Evolutionary conservation across 1,284 basidiomycete species (phyloP), one percentile per base, ranked within the genome.

Genomic region (Cutaneotrichosporon spelunceum): DNA sequence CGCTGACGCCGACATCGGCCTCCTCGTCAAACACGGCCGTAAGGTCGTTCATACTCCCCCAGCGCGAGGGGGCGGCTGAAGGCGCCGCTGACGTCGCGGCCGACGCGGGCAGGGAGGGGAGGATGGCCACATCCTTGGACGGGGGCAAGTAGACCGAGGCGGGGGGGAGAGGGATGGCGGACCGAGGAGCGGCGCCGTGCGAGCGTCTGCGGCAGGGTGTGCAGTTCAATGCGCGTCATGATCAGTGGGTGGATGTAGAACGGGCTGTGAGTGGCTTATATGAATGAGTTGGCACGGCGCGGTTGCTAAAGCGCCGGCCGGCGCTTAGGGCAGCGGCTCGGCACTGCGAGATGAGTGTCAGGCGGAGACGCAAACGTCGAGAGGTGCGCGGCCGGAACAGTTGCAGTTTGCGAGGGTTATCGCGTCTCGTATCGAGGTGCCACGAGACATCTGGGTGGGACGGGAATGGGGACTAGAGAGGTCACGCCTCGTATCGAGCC

Each of bases 101-200:
- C n/a, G 39, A 56, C 16, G 54, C 42, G 19, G 39, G 54, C 6
- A 53, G 52, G n/a, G 52, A 54, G 42, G 55, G 33, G 42, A 48
- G 55, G 42, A 11, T n/a, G 4, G 10, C 21, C 13, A 45, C 30
- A 39, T 59, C 57, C 30, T 44, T 34, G 14, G 49, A 53, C 1
- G 57, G 42, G n/a, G 57, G 50, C 39, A 59, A 29, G 50, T 59
- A 59, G 36, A 59, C 57, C 1, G 33, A 39, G 3, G 19, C n/a
- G 26, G 1, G 55, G 55, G 19, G 49, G 26, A 9, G 49, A 33
- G 26, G 57, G 57, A 6, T 21, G 30, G 23, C 53, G 36, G 24
- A 29, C 34, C 4, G 36, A 44, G 2, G 53, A 42, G 36, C 36
- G 53, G 24, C 49, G 49, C 26, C 49, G 49, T 16, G 19, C 49